Evolutionary conservation across 768 basidiomycete genomes (phyloP), one percentile per base, ranked within the genome.

Genomic region (Cubamyces lactineus): DNA sequence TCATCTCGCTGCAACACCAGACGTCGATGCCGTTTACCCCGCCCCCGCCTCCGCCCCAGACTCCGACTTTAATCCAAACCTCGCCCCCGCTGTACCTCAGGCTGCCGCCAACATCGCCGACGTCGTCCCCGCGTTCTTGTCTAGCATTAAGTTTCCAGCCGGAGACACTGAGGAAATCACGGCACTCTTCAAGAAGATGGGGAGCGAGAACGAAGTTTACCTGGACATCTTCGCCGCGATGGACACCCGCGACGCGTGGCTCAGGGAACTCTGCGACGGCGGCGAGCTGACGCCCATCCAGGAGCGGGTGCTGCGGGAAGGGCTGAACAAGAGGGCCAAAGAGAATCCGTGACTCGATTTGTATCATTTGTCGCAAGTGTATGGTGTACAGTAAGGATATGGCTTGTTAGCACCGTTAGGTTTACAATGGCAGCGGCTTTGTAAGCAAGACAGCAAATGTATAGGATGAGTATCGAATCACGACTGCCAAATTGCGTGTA

Each of bases 201-300:
- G 38, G 16, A 19, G 49, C 5, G 56, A 48, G 15, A 28, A 6
- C 2, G 13, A 41, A 5, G 47, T 49, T 1, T 57, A 57, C 15
- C 46, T 57, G 5, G 38, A 16, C 8, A 16, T 57, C 0, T 40
- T 57, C 17, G 46, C 56, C 17, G 17, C 39, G 2, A 24, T 57
- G 56, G 56, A 26, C 21, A n/a, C 39, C 1, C 56, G 56, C 21
- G 39, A 57, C 21, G 34, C 23, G 3, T 57, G 47, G 56, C 56
- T 57, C 7, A 3, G 26, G 2, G 47, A 57, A 21, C 56, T 57
- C 1, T 16, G 30, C 15, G 16, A 28, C 1, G 24, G 5, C 1
- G 47, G 47, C 8, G 39, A 24, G 16, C 28, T 57, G 1, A 26
- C 47, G 23, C 7, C 16, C 8, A 49, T 49, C 13, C 56, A 57